Conservation (phyloP, 768 basidiomycete genomes). For the Russula brevipes region DNA sequence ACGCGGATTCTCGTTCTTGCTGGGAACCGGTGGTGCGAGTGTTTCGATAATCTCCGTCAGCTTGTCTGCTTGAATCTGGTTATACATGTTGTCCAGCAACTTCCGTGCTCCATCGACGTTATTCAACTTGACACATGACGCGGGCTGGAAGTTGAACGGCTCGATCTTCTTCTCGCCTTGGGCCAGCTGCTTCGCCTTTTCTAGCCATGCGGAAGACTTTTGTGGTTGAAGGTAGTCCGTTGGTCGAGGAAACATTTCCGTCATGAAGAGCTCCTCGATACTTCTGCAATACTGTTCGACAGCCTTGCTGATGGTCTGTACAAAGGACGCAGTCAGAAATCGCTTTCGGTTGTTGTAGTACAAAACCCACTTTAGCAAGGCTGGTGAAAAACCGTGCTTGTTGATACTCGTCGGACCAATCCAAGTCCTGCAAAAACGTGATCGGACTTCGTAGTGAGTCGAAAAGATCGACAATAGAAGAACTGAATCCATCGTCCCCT, state of each 20-base stretch:
- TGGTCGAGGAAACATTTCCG: slow-evolving; percentile 90
- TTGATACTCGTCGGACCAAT: slow-evolving; percentile 90
- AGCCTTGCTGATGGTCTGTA: slow-evolving; percentile 83
- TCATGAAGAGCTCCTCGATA: slow-evolving; percentile 84
- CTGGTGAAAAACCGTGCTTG: slow-evolving; percentile 86
- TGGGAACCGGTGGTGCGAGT: slow-evolving; percentile 62
- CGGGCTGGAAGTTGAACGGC: slow-evolving; percentile 88
- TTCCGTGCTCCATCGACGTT: slow-evolving; percentile 90
- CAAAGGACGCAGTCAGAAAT: neutral
- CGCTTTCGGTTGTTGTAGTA: neutral
- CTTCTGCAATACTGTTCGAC: slow-evolving; percentile 87
- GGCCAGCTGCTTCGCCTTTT: slow-evolving; percentile 76
- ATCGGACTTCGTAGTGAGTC: slow-evolving; percentile 90
- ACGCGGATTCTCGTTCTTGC: slow-evolving; percentile 58
- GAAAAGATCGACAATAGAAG: slow-evolving; percentile 96
- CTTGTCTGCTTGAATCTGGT: slow-evolving; percentile 84
- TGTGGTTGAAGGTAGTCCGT: slow-evolving; percentile 75
- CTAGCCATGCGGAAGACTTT: slow-evolving; percentile 84
- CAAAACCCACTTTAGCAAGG: slow-evolving; percentile 67
- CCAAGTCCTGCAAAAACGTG: slow-evolving; percentile 78
- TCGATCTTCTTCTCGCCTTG: slow-evolving; percentile 87
- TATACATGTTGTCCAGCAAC: slow-evolving; percentile 91
- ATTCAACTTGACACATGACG: slow-evolving; percentile 97
- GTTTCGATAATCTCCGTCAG: slow-evolving; percentile 58
- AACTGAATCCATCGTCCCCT: slow-evolving; percentile 78